phyloP scores from a whole-genome alignment of 305 asterid genomes.

The Fraxinus baroniana region DNA sequence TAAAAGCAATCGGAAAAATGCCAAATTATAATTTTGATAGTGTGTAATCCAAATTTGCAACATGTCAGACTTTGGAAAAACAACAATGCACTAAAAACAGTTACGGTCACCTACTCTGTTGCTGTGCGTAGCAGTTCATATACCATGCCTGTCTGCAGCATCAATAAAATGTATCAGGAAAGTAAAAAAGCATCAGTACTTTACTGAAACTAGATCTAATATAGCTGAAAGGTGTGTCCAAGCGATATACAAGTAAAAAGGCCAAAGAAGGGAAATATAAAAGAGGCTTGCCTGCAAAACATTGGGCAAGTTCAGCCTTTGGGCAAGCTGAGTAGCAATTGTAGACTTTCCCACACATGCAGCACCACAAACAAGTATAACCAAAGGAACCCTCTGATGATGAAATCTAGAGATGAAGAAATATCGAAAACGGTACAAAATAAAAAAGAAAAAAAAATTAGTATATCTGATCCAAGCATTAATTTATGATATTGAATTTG shows the following conservation, averaged over 20 bases:
- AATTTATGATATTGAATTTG: slow-evolving; percentile 15
- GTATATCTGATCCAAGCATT: slow-evolving; percentile 17
- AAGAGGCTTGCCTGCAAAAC: slow-evolving; percentile 69
- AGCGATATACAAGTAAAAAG: slow-evolving; percentile 13
- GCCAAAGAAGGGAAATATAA: background rate
- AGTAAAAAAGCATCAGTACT: slow-evolving; percentile 23
- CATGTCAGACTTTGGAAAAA: slow-evolving; percentile 14
- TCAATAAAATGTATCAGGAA: slow-evolving; percentile 20
- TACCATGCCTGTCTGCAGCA: slow-evolving; percentile 89
- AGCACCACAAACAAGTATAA: slow-evolving; percentile 98
- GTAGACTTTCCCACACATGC: slow-evolving; percentile 98
- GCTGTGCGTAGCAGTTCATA: slow-evolving; percentile 93
- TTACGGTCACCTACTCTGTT: slow-evolving; percentile 67
- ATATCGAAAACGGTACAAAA: slow-evolving; percentile 22
- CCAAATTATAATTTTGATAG: slow-evolving; percentile 11
- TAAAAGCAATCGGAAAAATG: slow-evolving; percentile 15
- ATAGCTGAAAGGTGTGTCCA: slow-evolving; percentile 1
- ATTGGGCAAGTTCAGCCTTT: slow-evolving; percentile 90
- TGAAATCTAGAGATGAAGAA: slow-evolving; percentile 61
- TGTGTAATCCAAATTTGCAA: background rate
- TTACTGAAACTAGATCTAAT: slow-evolving; percentile 6
- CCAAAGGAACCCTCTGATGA: slow-evolving; percentile 94
- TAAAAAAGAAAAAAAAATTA: slow-evolving; percentile 8
- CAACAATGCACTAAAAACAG: slow-evolving; percentile 21
- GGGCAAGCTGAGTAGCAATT: slow-evolving; percentile 96